Evolutionary conservation across 1,284 basidiomycete species (phyloP).

Genomic region (Leccinum holopus): DNA sequence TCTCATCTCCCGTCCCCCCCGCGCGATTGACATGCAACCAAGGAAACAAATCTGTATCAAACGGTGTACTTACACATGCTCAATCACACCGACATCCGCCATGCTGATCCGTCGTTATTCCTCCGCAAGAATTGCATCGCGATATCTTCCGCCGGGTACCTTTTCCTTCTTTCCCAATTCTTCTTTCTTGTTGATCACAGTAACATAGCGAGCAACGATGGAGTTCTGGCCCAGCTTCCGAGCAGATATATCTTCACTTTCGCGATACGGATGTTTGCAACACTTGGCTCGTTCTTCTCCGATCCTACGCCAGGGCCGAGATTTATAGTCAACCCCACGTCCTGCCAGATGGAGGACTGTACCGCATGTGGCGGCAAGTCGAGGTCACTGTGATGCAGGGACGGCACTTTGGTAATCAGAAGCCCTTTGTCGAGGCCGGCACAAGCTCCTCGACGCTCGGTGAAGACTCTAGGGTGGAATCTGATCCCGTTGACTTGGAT

Average conservation of each 20-base stretch:
- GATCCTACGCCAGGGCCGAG: slow-evolving; percentile 75
- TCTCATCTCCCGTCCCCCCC: slow-evolving; percentile 5
- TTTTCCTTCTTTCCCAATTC: slow-evolving; percentile 9
- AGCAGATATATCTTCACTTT: slow-evolving; percentile 72
- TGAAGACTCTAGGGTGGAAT: slow-evolving; percentile 41
- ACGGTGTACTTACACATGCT: slow-evolving; percentile 70
- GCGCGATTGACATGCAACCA: slow-evolving; percentile 16
- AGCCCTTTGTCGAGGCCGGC: slow-evolving; percentile 30
- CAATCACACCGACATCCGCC: slow-evolving; percentile 71
- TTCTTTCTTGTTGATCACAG: slow-evolving; percentile 10
- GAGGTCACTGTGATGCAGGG: slow-evolving; percentile 68
- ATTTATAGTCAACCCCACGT: slow-evolving; percentile 63
- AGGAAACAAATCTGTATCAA: slow-evolving; percentile 72
- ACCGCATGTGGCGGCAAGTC: slow-evolving; percentile 82
- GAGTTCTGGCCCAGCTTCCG: slow-evolving; percentile 52
- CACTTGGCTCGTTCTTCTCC: slow-evolving; percentile 72
- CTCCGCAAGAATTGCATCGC: slow-evolving; percentile 68
- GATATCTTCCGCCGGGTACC: slow-evolving; percentile 62
- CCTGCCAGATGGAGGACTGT: slow-evolving; percentile 67
- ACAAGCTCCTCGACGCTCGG: slow-evolving; percentile 25
- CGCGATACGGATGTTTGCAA: slow-evolving; percentile 55
- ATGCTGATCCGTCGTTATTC: slow-evolving; percentile 68
- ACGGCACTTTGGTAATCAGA: slow-evolving; percentile 59
- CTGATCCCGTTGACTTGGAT: slow-evolving; percentile 60
- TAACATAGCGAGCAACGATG: slow-evolving; percentile 56